These are phyloP conservation scores for Panellus pusillus DNA, from an alignment of 768 basidiomycete species.

Conservation along the genomic window DNA sequence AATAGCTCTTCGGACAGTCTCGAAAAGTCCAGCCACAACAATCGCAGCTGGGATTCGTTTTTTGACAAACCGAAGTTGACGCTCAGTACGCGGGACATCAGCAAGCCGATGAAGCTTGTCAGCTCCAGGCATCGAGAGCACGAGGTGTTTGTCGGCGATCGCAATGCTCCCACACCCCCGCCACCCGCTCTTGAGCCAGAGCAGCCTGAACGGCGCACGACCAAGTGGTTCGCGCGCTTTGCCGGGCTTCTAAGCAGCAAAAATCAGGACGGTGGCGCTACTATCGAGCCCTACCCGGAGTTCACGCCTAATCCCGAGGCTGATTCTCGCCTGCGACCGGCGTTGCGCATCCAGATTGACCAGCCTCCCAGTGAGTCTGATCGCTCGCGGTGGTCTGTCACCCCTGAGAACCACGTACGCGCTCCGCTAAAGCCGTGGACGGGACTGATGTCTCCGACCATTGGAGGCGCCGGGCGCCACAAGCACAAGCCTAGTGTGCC, in stretches of 20 bases:
- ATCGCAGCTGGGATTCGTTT: conserved; percentile 19
- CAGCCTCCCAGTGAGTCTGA: conserved; percentile 31
- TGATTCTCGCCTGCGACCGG: conserved; percentile 27
- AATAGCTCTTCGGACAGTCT: conserved; percentile 6
- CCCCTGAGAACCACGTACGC: conserved; percentile 30
- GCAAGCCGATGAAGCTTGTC: conserved; percentile 22
- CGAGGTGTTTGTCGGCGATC: conserved; percentile 20
- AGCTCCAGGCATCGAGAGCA: conserved; percentile 7
- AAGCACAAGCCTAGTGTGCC: conserved; percentile 37
- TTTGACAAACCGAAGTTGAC: conserved; percentile 17
- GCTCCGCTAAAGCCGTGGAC: conserved; percentile 32
- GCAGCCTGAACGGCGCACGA: conserved; percentile 24
- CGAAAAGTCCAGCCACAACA: conserved; percentile 14
- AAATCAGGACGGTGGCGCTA: conserved; percentile 15
- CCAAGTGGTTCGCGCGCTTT: conserved; percentile 32
- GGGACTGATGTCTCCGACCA: conserved; percentile 30
- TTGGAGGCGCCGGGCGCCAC: conserved; percentile 27
- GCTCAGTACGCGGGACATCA: conserved; percentile 17
- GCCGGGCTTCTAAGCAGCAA: conserved; percentile 24
- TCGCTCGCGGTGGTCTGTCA: conserved; percentile 39
- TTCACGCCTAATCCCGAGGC: conserved; percentile 20
- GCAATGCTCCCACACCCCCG: neutral
- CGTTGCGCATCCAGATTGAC: conserved; percentile 46
- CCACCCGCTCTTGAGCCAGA: conserved; percentile 17
- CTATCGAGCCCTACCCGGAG: conserved; percentile 17